phyloP scores from a whole-genome alignment of 2,329 filamentous ascomycete genomes.

The Rhexocercosporidium sp. region DNA sequence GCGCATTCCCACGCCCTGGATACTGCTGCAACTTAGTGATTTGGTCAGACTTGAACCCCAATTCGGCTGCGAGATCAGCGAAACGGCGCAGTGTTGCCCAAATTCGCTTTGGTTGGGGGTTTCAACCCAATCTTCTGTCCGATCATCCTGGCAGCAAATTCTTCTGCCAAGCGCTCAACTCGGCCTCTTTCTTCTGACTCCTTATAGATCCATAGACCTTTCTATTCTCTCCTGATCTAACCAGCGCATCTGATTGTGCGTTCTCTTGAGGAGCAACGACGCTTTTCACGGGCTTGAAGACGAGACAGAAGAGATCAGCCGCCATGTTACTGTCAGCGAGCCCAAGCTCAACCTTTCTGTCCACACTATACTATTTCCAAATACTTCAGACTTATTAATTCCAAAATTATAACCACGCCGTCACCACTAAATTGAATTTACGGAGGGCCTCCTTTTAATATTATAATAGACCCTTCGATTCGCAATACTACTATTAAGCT shows the following conservation, averaged over 20 bases:
- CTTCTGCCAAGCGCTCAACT: slow-evolving; percentile 27
- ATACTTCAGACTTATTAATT: too few species aligned
- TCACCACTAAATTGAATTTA: too few species aligned
- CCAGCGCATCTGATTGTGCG: background rate
- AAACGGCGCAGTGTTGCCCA: too few species aligned
- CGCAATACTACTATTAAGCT: too few species aligned
- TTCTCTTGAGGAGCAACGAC: background rate
- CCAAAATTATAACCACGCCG: too few species aligned
- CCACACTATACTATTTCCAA: too few species aligned
- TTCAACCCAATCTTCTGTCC: too few species aligned
- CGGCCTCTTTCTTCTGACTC: slow-evolving; percentile 20
- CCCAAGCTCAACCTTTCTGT: slow-evolving; percentile 93
- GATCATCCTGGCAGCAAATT: too few species aligned
- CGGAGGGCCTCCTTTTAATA: too few species aligned
- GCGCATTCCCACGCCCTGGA: background rate
- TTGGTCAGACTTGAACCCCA: background rate
- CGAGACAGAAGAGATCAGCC: background rate
- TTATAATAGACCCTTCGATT: too few species aligned
- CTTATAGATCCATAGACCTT: background rate
- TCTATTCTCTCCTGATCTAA: too few species aligned
- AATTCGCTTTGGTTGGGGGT: too few species aligned
- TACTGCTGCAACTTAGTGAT: background rate
- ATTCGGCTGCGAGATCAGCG: background rate
- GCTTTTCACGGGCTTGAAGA: background rate
- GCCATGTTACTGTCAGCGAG: background rate